These are phyloP conservation scores for Aaosphaeria arxii DNA, from an alignment of 2,329 filamentous ascomycete genomes.

Conservation along the genomic window DNA sequence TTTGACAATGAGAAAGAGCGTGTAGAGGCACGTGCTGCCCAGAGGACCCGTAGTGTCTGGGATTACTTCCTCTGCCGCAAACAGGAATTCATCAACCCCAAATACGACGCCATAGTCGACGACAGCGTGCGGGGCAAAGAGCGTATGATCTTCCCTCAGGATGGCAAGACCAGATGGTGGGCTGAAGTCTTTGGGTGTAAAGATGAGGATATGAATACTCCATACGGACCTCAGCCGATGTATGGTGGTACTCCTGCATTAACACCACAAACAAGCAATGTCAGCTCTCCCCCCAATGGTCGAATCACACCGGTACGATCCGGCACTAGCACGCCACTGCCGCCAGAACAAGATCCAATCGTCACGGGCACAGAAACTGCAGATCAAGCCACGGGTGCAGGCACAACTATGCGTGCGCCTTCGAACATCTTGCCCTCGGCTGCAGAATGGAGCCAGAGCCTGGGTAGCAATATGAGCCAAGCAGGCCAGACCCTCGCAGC, in stretches of 20 bases:
- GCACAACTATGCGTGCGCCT: slow-evolving; percentile 18
- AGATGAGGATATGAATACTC: slow-evolving; percentile 89
- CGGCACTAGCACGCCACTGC: slow-evolving; percentile 19
- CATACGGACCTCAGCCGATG: slow-evolving; percentile 30
- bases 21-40: slow-evolving; percentile 63
- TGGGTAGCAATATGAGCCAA: slow-evolving; percentile 12
- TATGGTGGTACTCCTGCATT: slow-evolving; percentile 8
- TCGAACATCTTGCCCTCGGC: slow-evolving; percentile 13
- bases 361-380: slow-evolving; percentile 35
- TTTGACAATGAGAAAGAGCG: slow-evolving; percentile 94
- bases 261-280: slow-evolving; percentile 25
- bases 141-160: slow-evolving; percentile 75
- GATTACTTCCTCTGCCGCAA: slow-evolving; percentile 85
- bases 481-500: slow-evolving; percentile 23
- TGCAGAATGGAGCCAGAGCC: slow-evolving; percentile 24
- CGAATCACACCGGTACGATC: slow-evolving; percentile 11
- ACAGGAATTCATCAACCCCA: slow-evolving; percentile 76
- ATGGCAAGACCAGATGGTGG: slow-evolving; percentile 90
- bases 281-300: slow-evolving; percentile 14
- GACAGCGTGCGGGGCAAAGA: slow-evolving; percentile 78
- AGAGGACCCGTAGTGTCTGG: slow-evolving; percentile 86
- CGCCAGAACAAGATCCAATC: slow-evolving; percentile 9
- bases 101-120: slow-evolving; percentile 72
- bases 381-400: slow-evolving; percentile 28
- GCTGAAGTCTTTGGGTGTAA: slow-evolving; percentile 79